phyloP scores from a whole-genome alignment of 2,329 filamentous ascomycete genomes.

The Apiospora aurea region DNA sequence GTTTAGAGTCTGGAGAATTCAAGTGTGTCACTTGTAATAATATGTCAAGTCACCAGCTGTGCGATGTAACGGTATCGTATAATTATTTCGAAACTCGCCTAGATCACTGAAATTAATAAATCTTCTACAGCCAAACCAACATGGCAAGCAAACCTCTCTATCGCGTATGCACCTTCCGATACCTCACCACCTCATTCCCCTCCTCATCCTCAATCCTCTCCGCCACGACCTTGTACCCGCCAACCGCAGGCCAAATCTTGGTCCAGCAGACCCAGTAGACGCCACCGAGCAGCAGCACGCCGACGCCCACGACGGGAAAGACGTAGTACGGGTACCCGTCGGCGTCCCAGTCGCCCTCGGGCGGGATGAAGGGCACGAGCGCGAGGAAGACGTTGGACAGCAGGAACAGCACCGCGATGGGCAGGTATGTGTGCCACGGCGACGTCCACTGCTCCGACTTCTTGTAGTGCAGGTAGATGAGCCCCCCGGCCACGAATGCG shows the following conservation, averaged over 20 bases:
- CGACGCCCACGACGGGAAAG: constrained; percentile 62
- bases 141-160: constrained; percentile 19
- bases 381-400: constrained; percentile 60
- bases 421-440: constrained; percentile 58
- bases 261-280: constrained; percentile 63
- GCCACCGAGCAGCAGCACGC: constrained; percentile 56
- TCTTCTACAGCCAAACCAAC: background rate
- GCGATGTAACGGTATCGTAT: too few species aligned
- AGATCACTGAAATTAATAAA: background rate
- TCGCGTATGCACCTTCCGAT: constrained; percentile 38
- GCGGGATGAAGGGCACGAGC: constrained; percentile 63
- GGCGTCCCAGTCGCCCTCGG: constrained; percentile 53
- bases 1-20: too few species aligned
- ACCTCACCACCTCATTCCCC: constrained; percentile 40
- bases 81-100: background rate
- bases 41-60: too few species aligned
- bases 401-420: constrained; percentile 56
- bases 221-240: constrained; percentile 57
- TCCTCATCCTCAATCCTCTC: constrained; percentile 50
- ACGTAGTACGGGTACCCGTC: constrained; percentile 63
- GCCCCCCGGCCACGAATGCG: constrained; percentile 56
- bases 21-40: too few species aligned
- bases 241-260: constrained; percentile 55
- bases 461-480: constrained; percentile 58
- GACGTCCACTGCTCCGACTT: constrained; percentile 61